These are phyloP conservation scores for Penicillium sp. DNA, from an alignment of 2,329 filamentous ascomycete species.

Conservation along the genomic window DNA sequence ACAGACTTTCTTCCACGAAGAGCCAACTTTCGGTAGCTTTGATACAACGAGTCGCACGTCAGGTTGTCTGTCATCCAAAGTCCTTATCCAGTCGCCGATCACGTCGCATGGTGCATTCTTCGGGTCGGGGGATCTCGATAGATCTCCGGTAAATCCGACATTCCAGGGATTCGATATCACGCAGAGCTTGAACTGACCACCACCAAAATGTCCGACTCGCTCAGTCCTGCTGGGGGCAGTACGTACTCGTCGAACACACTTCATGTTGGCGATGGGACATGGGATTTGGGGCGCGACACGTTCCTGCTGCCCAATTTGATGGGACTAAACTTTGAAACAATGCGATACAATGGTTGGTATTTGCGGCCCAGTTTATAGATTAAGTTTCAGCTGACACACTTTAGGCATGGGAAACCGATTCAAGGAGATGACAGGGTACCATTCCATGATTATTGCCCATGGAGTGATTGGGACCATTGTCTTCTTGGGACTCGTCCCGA, in stretches of 20 bases:
- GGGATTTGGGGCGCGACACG: constrained; percentile 57
- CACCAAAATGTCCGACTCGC: constrained; percentile 33
- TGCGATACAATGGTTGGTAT: constrained; percentile 59
- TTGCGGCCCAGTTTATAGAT: background rate
- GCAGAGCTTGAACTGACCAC: constrained; percentile 3
- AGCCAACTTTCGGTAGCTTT: background rate
- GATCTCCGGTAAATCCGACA: constrained; percentile 40
- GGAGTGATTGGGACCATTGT: constrained; percentile 57
- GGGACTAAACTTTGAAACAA: constrained; percentile 61
- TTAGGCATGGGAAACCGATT: constrained; percentile 64
- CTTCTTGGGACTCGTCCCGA: constrained; percentile 57
- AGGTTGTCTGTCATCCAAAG: constrained; percentile 4
- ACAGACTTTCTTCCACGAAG: background rate
- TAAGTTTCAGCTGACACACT: constrained; percentile 19
- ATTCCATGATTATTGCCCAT: constrained; percentile 55
- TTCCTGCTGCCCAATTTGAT: constrained; percentile 61
- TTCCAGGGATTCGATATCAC: constrained; percentile 33
- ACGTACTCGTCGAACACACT: constrained; percentile 58
- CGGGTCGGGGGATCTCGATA: constrained; percentile 41
- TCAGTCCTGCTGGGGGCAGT: constrained; percentile 57
- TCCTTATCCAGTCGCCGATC: constrained; percentile 12
- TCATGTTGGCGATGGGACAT: constrained; percentile 62
- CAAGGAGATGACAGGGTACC: constrained; percentile 54
- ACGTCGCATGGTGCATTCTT: constrained; percentile 42
- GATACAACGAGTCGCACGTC: background rate